A percentile compares a stretch with the other conserved stretches of the same genome.
phyloP scores from a whole-genome alignment of 2,329 filamentous ascomycete genomes.

The Aspergillus persii region DNA sequence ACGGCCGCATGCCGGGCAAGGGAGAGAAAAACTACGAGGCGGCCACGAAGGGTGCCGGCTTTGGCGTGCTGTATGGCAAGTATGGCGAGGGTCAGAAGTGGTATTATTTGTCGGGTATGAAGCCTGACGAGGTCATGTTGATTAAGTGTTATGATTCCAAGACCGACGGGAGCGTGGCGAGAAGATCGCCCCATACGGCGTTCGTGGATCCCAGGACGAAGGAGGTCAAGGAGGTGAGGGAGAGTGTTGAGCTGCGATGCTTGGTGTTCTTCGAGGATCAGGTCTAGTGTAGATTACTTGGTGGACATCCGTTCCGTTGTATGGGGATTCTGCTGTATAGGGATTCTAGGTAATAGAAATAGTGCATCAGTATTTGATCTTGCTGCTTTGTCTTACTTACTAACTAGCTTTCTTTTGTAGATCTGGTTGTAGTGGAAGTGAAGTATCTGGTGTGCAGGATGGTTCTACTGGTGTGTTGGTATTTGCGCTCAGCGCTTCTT shows the following conservation, averaged over 20 bases:
- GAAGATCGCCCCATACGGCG: conserved; percentile 2
- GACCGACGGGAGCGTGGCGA: background rate
- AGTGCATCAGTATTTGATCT: too few species aligned
- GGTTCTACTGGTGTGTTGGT: too few species aligned
- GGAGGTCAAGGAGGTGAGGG: background rate
- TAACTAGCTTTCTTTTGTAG: too few species aligned
- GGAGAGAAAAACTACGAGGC: background rate
- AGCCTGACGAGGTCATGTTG: background rate
- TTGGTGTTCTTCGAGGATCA: conserved; percentile 3
- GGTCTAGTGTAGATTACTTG: background rate
- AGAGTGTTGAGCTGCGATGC: conserved; percentile 8
- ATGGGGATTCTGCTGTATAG: too few species aligned
- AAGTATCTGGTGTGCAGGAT: too few species aligned
- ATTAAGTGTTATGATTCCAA: conserved; percentile 7
- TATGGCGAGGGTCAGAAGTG: conserved; percentile 2
- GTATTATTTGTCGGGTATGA: conserved; percentile 7
- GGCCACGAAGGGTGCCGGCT: background rate
- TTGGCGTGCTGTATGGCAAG: background rate
- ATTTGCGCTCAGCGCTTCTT: too few species aligned
- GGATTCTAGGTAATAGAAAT: too few species aligned
- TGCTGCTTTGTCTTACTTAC: too few species aligned
- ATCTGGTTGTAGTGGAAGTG: too few species aligned
- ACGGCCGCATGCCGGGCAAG: background rate
- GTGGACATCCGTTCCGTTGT: background rate
- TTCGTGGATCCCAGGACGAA: conserved; percentile 3